Evolutionary conservation across 73 alveolate species (phyloP), one percentile per base, ranked within the genome.

Genomic region (Effrenium voratum): DNA sequence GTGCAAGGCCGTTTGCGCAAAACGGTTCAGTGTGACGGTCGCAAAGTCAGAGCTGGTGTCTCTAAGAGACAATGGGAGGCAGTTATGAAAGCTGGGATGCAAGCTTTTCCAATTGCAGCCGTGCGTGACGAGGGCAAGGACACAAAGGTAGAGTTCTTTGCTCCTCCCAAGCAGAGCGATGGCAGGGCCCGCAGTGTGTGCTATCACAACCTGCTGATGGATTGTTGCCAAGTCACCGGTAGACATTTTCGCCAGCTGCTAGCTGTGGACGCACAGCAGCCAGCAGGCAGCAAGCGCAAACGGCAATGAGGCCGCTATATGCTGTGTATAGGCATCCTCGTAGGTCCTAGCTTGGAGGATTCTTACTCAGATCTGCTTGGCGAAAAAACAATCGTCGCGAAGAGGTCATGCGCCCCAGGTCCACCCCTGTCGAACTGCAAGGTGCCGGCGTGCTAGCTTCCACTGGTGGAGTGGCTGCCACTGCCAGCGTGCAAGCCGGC

Each of bases 261-360:
- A 15, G 77, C 77, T 24, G 77, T 63, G 77, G 77, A 63, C 40
- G 77, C 77, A 8, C 77, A 63, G 77, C 77, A 63, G 77, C 77
- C 77, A 63, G 77, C 77, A 16, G 26, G 77, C 77, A 63, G n/a
- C n/a, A n/a, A n/a, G n/a, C n/a, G n/a, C n/a, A n/a, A n/a, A n/a
- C n/a, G n/a, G n/a, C n/a, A n/a, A n/a, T n/a, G n/a, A n/a, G n/a
- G n/a, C n/a, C n/a, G n/a, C n/a, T n/a, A n/a, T n/a, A n/a, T n/a
- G n/a, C n/a, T n/a, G n/a, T n/a, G n/a, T n/a, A n/a, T n/a, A n/a
- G n/a, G n/a, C n/a, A n/a, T n/a, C n/a, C n/a, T n/a, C n/a, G n/a
- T n/a, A n/a, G n/a, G n/a, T n/a, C n/a, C n/a, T n/a, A n/a, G n/a
- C n/a, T n/a, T n/a, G n/a, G n/a, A n/a, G n/a, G n/a, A n/a, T n/a